phyloP scores from a whole-genome alignment of 768 basidiomycete species.

The Termitomyces sp. region DNA sequence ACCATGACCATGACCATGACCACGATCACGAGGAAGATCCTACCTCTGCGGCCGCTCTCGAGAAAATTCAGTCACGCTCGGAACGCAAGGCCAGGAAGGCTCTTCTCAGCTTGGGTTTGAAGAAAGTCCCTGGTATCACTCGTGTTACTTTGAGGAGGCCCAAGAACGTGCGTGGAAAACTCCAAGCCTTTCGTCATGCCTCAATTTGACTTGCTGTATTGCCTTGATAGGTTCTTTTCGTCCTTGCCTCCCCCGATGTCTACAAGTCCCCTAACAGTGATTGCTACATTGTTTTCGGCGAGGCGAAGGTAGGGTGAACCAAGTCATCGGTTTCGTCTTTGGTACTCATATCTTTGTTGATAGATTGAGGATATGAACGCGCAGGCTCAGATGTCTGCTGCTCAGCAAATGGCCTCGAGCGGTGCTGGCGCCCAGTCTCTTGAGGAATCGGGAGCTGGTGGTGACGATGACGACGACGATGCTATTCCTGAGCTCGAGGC shows the following conservation, averaged over 20 bases:
- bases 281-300: constrained; percentile 98
- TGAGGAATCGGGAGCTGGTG: constrained; percentile 48
- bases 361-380: constrained; percentile 88
- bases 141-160: constrained; percentile 93
- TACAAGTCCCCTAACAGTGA: constrained; percentile 98
- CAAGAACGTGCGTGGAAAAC: constrained; percentile 69
- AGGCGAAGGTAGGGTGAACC: constrained; percentile 69
- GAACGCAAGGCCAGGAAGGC: constrained; percentile 97
- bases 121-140: constrained; percentile 90
- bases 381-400: constrained; percentile 70
- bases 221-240: constrained; percentile 71
- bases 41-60: constrained; percentile 77
- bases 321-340: too few species aligned
- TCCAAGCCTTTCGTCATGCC: constrained; percentile 1
- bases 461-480: constrained; percentile 70
- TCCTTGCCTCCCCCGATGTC: constrained; percentile 91
- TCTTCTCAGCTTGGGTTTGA: constrained; percentile 85
- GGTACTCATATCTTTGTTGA: neutral
- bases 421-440: constrained; percentile 43
- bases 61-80: constrained; percentile 91
- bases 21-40: constrained; percentile 75
- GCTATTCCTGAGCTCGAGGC: constrained; percentile 84
- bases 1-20: constrained; percentile 49
- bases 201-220: neutral
- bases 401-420: constrained; percentile 70